These are phyloP conservation scores for Adiantum capillusveneris DNA, from an alignment of 75 land plant genomes.

Conservation along the genomic window DNA sequence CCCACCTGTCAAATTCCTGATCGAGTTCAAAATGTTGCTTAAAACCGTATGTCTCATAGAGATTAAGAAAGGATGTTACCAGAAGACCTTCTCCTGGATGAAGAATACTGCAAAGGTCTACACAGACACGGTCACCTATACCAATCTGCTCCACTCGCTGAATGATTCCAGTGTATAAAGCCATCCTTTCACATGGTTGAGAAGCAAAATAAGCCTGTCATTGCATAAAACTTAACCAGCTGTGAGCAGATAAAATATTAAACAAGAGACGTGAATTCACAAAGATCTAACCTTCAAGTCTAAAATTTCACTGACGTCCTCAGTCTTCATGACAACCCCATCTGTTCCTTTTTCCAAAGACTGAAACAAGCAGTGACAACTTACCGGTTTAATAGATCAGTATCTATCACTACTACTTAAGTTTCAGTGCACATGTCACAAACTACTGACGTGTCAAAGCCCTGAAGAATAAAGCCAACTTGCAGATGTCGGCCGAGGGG, in stretches of 20 bases:
- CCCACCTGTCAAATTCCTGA: conserved; percentile 52
- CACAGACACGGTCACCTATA: conserved; percentile 90
- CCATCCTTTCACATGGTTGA: conserved; percentile 15
- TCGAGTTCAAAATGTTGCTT: not conserved
- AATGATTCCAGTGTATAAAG: conserved; percentile 43
- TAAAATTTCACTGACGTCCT: conserved; percentile 41
- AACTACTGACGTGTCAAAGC: no score
- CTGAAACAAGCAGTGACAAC: conserved; percentile 18
- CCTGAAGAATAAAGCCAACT: no score
- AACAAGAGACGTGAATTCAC: no score
- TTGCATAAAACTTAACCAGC: not conserved
- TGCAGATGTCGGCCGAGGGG: no score
- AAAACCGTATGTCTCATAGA: not conserved
- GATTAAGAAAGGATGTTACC: conserved; percentile 21
- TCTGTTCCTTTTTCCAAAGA: conserved; percentile 79
- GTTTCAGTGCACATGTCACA: no score
- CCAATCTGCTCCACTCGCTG: conserved; percentile 48
- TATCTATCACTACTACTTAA: not conserved
- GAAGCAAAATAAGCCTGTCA: conserved; percentile 58
- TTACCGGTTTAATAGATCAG: not conserved
- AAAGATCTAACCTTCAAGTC: conserved; percentile 48
- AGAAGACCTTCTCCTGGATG: conserved; percentile 89
- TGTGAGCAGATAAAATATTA: not conserved
- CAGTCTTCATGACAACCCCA: conserved; percentile 71
- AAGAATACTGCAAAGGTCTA: conserved; percentile 86